These are phyloP conservation scores for Cladosporium colombiae DNA, from an alignment of 2,329 filamentous ascomycete species.

Conservation along the genomic window DNA sequence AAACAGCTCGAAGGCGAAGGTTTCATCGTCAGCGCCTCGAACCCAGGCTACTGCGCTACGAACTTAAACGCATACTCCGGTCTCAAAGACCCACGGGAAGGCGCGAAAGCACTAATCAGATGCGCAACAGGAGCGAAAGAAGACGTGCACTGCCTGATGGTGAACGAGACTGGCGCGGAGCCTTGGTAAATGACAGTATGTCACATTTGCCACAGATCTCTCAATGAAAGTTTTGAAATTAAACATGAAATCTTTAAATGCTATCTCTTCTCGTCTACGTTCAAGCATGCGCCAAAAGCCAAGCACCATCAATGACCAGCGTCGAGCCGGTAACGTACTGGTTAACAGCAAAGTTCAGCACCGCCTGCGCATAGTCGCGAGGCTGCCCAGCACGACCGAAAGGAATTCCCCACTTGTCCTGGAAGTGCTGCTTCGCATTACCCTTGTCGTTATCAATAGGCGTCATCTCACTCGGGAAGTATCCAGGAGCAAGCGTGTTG, in stretches of 20 bases:
- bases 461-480: constrained; percentile 61
- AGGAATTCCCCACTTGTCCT: constrained; percentile 39
- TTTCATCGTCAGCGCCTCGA: constrained; percentile 43
- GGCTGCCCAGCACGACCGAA: constrained; percentile 42
- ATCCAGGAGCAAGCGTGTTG: constrained; percentile 58
- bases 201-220: not conserved
- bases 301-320: constrained; percentile 64
- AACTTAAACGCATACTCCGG: constrained; percentile 30
- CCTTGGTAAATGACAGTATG: constrained; percentile 26
- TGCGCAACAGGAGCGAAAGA: constrained; percentile 28
- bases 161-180: constrained; percentile 29
- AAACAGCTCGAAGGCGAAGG: constrained; percentile 39
- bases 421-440: constrained; percentile 51
- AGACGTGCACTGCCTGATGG: constrained; percentile 30
- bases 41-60: constrained; percentile 28
- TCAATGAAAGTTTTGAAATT: not conserved
- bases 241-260: not conserved
- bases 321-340: constrained; percentile 66
- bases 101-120: constrained; percentile 32
- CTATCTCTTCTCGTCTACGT: not conserved
- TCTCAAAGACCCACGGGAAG: constrained; percentile 33
- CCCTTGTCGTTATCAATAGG: constrained; percentile 51
- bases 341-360: constrained; percentile 55
- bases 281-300: constrained; percentile 45
- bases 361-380: constrained; percentile 56